These are phyloP conservation scores for Epichloe brachyelytri DNA, from an alignment of 2,329 filamentous ascomycete genomes.

Conservation along the genomic window DNA sequence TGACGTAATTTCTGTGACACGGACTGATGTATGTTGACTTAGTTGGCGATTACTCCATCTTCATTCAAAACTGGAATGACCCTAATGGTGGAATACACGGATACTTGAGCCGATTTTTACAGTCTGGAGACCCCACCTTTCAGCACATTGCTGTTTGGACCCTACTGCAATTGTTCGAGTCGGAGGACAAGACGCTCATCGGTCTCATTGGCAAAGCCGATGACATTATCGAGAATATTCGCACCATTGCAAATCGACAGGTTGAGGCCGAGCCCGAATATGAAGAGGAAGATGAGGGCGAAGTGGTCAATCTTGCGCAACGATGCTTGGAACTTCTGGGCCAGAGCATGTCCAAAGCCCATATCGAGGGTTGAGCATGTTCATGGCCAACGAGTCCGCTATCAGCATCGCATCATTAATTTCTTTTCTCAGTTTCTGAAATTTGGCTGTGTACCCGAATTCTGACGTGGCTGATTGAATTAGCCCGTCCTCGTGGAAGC, in stretches of 20 bases:
- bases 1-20: not conserved
- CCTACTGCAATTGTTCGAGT: conserved; percentile 85
- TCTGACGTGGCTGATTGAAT: not conserved
- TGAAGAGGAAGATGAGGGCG: conserved; percentile 81
- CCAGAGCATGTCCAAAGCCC: conserved; percentile 60
- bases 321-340: conserved; percentile 79
- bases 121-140: conserved; percentile 90
- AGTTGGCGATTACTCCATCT: conserved; percentile 96
- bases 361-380: conserved; percentile 60
- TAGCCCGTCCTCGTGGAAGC: not conserved
- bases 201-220: conserved; percentile 79
- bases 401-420: not conserved
- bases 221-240: conserved; percentile 85
- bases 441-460: not conserved
- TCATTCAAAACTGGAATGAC: conserved; percentile 85
- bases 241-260: conserved; percentile 77
- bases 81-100: conserved; percentile 92
- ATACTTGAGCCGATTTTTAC: conserved; percentile 84
- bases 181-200: conserved; percentile 81
- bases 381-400: not conserved
- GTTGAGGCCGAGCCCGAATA: conserved; percentile 78
- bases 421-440: not conserved
- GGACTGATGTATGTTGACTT: conserved; percentile 2
- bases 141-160: conserved; percentile 99
- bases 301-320: conserved; percentile 83